phyloP scores from a whole-genome alignment of 2,329 filamentous ascomycete genomes.

The Aspergillus sergii region DNA sequence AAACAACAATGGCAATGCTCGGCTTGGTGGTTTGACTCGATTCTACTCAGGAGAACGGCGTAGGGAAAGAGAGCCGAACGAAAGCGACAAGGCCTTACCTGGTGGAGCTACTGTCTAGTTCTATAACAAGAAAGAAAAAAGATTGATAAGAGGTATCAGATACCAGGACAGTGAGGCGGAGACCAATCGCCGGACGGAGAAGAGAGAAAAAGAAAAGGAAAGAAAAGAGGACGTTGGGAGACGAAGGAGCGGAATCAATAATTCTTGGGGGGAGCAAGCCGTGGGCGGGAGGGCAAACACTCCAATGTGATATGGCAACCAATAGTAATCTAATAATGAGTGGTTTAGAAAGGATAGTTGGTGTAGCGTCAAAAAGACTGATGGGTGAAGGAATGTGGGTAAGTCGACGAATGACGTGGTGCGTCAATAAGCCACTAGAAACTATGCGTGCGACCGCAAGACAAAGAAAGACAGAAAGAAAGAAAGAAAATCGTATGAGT shows the following conservation, averaged over 20 bases:
- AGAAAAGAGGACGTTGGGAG: neutral
- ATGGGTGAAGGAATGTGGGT: slow-evolving; percentile 10
- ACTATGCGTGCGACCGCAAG: neutral
- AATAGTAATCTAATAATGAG: slow-evolving; percentile 6
- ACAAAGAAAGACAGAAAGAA: slow-evolving; percentile 8
- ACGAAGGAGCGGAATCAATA: neutral
- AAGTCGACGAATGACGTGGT: slow-evolving; percentile 1
- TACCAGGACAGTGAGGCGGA: neutral
- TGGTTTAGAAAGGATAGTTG: slow-evolving; percentile 2
- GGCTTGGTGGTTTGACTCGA: neutral
- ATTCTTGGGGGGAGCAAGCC: neutral
- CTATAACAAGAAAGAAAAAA: neutral
- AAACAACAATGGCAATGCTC: neutral
- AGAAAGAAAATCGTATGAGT: slow-evolving; percentile 8
- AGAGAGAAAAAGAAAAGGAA: neutral
- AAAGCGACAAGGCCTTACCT: neutral
- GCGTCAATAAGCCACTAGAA: neutral
- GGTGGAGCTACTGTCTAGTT: neutral
- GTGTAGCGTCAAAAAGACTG: slow-evolving; percentile 5
- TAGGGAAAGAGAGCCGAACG: neutral
- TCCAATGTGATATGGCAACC: neutral
- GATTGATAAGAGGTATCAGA: neutral
- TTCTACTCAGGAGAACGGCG: neutral
- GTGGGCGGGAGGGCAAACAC: neutral
- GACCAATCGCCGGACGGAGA: neutral